Evolutionary conservation across 805 yeast species (phyloP).

Genomic region (Teunomyces barrocoloradensis): DNA sequence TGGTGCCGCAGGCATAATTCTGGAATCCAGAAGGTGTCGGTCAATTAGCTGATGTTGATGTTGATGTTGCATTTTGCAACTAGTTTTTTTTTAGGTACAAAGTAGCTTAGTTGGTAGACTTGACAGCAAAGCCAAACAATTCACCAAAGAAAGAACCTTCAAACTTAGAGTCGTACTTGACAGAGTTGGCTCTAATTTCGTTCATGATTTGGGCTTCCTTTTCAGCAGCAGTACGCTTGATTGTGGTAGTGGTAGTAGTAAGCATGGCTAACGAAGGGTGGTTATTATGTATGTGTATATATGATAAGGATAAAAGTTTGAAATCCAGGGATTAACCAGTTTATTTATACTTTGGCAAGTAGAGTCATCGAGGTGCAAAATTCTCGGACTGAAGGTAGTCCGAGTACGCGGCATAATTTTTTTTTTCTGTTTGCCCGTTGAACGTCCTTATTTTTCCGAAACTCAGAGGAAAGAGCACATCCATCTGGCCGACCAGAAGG

Average conservation of each 20-base stretch:
- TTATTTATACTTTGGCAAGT: background rate
- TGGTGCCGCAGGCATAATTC: background rate
- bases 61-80: background rate
- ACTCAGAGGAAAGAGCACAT: background rate
- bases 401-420: conserved; percentile 1
- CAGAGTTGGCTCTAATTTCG: conserved; percentile 37
- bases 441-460: background rate
- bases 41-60: background rate
- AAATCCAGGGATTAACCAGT: background rate
- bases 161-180: conserved; percentile 38
- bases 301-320: background rate
- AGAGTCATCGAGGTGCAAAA: conserved; percentile 1
- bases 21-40: background rate
- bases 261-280: background rate
- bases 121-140: conserved; percentile 33
- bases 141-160: conserved; percentile 42
- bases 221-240: conserved; percentile 32
- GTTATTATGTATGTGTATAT: background rate
- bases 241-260: conserved; percentile 6
- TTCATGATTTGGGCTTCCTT: conserved; percentile 47
- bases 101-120: conserved; percentile 6
- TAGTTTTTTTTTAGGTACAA: background rate
- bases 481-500: background rate
- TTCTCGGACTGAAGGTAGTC: conserved; percentile 5
- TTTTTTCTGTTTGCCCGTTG: conserved; percentile 1